Evolutionary conservation across 441 rosid species (phyloP).

Genomic region (Erodium trifolium): DNA sequence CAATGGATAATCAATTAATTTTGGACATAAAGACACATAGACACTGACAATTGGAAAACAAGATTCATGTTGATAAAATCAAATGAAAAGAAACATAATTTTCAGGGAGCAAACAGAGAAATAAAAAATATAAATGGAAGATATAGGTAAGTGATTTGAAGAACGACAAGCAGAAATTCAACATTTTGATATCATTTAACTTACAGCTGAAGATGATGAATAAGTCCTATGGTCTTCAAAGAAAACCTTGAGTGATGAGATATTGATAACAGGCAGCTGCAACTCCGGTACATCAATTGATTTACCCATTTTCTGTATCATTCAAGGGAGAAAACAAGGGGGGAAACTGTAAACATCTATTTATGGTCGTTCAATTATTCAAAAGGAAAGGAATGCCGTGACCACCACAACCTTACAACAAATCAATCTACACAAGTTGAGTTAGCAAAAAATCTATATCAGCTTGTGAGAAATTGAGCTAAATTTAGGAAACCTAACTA

Average conservation of each 20-base stretch:
- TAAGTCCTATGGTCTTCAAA: slow-evolving; percentile 95
- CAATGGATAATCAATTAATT: background rate
- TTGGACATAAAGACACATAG: background rate
- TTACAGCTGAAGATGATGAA: slow-evolving; percentile 80
- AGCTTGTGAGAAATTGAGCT: slow-evolving; percentile 4
- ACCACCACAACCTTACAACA: slow-evolving; percentile 3
- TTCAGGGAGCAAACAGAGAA: background rate
- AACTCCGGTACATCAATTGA: slow-evolving; percentile 66
- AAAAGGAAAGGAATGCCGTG: background rate
- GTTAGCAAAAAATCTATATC: slow-evolving; percentile 1
- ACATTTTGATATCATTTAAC: slow-evolving; percentile 28
- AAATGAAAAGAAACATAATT: background rate
- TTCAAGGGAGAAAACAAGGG: slow-evolving; percentile 19
- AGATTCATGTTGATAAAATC: background rate
- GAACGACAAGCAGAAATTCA: slow-evolving; percentile 3
- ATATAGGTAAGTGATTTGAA: background rate
- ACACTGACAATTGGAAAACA: background rate
- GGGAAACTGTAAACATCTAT: slow-evolving; percentile 2
- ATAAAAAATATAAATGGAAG: background rate
- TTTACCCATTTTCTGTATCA: slow-evolving; percentile 73
- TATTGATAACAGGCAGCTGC: slow-evolving; percentile 69
- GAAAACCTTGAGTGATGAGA: slow-evolving; percentile 69
- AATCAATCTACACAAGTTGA: background rate
- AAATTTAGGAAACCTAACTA: background rate
- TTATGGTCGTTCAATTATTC: background rate